Conservation (phyloP, 176 grass and related monocot genomes). For the Aegilops speltoides region DNA sequence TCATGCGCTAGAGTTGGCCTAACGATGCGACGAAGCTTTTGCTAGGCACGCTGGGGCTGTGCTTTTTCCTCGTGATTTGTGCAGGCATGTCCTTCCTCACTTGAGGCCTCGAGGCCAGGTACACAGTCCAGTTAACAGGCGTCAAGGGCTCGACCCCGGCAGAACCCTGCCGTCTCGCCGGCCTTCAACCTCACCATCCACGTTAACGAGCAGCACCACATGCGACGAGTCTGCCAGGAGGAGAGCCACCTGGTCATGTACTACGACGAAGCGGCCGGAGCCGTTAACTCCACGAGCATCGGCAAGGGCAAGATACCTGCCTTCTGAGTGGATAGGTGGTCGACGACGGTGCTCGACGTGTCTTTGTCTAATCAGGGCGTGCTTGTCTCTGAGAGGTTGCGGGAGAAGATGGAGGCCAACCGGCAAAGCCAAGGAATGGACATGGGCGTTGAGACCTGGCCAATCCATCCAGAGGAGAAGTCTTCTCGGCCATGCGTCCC, state of each 20-base stretch:
- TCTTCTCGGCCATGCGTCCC: no score
- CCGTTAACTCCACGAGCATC: background rate
- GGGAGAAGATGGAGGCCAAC: no score
- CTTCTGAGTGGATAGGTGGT: slow-evolving; percentile 15
- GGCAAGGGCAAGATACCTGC: background rate
- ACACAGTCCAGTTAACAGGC: background rate
- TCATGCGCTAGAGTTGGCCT: no score
- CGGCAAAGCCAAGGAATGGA: no score
- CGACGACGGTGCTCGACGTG: background rate
- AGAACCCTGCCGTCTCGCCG: background rate
- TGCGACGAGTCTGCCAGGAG: background rate
- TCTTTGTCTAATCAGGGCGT: background rate
- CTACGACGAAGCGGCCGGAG: background rate
- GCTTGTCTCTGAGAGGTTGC: background rate
- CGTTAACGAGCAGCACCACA: no score
- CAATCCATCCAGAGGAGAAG: no score
- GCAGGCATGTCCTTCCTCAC: no score
- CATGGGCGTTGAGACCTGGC: no score
- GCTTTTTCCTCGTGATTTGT: no score
- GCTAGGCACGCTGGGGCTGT: no score
- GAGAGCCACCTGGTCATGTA: background rate
- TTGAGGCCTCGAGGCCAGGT: background rate
- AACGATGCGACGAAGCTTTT: no score
- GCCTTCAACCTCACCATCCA: background rate
- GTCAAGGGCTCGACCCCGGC: background rate